Evolutionary conservation across 768 basidiomycete genomes (phyloP).

Genomic region (Gloeopeniophorella convolvens): DNA sequence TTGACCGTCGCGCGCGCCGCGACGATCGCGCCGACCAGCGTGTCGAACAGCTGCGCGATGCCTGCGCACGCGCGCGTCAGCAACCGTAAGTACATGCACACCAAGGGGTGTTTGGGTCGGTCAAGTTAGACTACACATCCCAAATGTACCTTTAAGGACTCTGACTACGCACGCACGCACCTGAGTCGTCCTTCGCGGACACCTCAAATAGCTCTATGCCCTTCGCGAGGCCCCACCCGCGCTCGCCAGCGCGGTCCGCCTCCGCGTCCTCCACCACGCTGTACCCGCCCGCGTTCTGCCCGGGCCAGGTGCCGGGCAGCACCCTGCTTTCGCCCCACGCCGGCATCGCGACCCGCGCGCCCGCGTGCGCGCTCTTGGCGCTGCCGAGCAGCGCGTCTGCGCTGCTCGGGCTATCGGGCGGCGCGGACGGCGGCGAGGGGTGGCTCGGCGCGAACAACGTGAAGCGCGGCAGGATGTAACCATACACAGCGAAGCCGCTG

Average conservation of each 20-base stretch:
- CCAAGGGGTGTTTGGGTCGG: no score
- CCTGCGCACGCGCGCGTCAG: conserved; percentile 38
- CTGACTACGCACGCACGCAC: conserved; percentile 51
- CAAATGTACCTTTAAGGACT: no score
- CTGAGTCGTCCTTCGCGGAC: conserved; percentile 81
- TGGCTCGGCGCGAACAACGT: conserved; percentile 65
- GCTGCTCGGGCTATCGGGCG: no score
- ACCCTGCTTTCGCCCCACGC: no score
- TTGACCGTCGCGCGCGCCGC: no score
- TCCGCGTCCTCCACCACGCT: conserved; percentile 52
- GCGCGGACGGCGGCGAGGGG: no score
- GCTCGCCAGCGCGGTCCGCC: conserved; percentile 43
- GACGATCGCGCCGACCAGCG: conserved; percentile 77
- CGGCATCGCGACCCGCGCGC: conserved; percentile 25
- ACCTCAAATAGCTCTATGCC: conserved; percentile 89
- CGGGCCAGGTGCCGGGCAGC: no score
- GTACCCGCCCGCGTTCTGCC: no score
- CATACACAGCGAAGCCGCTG: conserved; percentile 50
- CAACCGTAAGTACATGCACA: no score
- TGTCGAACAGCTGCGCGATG: conserved; percentile 72
- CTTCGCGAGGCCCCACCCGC: conserved; percentile 72
- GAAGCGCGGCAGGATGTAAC: conserved; percentile 72
- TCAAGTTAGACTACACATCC: no score
- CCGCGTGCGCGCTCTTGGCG: conserved; percentile 35
- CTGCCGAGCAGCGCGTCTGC: no score